These are phyloP conservation scores for Phlebopus sp. DNA, from an alignment of 1,284 basidiomycete genomes.

Conservation along the genomic window DNA sequence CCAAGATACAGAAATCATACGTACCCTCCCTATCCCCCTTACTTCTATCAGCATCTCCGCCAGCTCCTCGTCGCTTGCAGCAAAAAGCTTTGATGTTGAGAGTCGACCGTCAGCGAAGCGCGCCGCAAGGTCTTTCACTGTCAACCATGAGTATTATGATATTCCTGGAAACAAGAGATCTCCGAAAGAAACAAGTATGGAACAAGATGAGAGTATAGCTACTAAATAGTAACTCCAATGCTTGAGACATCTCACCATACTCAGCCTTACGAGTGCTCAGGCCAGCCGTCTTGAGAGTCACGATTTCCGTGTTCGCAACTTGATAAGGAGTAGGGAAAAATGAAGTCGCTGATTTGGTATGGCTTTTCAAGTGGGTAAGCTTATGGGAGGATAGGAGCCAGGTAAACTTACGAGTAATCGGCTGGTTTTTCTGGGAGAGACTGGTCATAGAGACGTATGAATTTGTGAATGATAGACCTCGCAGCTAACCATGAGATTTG, in stretches of 20 bases:
- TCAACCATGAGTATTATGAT: neutral
- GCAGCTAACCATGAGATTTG: slow-evolving; percentile 94
- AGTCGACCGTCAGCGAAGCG: slow-evolving; percentile 78
- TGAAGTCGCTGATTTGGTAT: slow-evolving; percentile 20
- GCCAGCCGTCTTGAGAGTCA: slow-evolving; percentile 66
- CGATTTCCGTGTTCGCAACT: slow-evolving; percentile 58
- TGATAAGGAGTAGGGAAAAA: slow-evolving; percentile 73
- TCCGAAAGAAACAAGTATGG: neutral
- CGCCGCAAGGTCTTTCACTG: slow-evolving; percentile 75
- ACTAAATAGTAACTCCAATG: neutral
- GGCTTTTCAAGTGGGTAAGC: slow-evolving; percentile 1
- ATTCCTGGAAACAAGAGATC: neutral
- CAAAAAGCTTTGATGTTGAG: slow-evolving; percentile 65
- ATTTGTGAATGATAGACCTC: slow-evolving; percentile 80
- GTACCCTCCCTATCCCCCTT: slow-evolving; percentile 74
- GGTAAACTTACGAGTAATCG: slow-evolving; percentile 37
- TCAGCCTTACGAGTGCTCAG: slow-evolving; percentile 81
- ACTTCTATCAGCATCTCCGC: slow-evolving; percentile 74
- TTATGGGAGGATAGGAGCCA: slow-evolving; percentile 1
- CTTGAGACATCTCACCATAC: slow-evolving; percentile 54
- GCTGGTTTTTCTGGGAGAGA: slow-evolving; percentile 64
- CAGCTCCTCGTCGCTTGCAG: slow-evolving; percentile 74
- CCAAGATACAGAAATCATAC: slow-evolving; percentile 20
- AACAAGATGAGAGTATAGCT: neutral
- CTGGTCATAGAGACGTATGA: slow-evolving; percentile 73